Evolutionary conservation across 441 rosid genomes (phyloP).

Genomic region (Breynia disticha): DNA sequence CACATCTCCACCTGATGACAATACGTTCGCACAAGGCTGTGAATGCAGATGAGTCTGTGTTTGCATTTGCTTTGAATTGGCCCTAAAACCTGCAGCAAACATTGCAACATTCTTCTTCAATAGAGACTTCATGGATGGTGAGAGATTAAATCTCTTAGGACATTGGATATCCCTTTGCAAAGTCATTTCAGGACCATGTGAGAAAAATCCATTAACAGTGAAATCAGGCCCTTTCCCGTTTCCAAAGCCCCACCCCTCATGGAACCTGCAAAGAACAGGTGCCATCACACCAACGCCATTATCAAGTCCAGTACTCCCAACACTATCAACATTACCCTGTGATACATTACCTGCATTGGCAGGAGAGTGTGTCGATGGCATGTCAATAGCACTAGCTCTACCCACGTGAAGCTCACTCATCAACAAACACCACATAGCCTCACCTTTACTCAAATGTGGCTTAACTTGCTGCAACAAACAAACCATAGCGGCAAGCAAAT

Average conservation of each 20-base stretch:
- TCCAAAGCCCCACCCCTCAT: slow-evolving; percentile 84
- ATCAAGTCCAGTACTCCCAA: slow-evolving; percentile 32
- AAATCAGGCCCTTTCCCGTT: slow-evolving; percentile 45
- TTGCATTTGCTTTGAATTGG: slow-evolving; percentile 51
- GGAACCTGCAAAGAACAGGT: slow-evolving; percentile 64
- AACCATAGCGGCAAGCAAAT: slow-evolving; percentile 71
- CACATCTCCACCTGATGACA: slow-evolving; percentile 27
- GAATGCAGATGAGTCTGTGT: slow-evolving; percentile 27
- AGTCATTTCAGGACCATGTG: slow-evolving; percentile 32
- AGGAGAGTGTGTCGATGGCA: slow-evolving; percentile 32
- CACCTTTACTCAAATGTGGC: slow-evolving; percentile 79
- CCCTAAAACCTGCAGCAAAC: slow-evolving; percentile 82
- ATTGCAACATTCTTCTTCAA: slow-evolving; percentile 80
- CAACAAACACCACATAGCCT: slow-evolving; percentile 96
- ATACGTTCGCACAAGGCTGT: slow-evolving; percentile 27
- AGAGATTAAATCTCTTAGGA: slow-evolving; percentile 78
- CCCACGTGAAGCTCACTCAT: slow-evolving; percentile 89
- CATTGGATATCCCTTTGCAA: slow-evolving; percentile 66
- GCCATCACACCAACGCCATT: slow-evolving; percentile 31
- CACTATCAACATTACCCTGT: slow-evolving; percentile 28
- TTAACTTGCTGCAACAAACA: slow-evolving; percentile 77
- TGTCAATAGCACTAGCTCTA: slow-evolving; percentile 60
- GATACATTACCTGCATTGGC: slow-evolving; percentile 21
- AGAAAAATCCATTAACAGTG: slow-evolving; percentile 41
- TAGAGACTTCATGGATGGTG: slow-evolving; percentile 70